These are phyloP conservation scores for Calonectria crousiana DNA, from an alignment of 2,329 filamentous ascomycete genomes.

Conservation along the genomic window DNA sequence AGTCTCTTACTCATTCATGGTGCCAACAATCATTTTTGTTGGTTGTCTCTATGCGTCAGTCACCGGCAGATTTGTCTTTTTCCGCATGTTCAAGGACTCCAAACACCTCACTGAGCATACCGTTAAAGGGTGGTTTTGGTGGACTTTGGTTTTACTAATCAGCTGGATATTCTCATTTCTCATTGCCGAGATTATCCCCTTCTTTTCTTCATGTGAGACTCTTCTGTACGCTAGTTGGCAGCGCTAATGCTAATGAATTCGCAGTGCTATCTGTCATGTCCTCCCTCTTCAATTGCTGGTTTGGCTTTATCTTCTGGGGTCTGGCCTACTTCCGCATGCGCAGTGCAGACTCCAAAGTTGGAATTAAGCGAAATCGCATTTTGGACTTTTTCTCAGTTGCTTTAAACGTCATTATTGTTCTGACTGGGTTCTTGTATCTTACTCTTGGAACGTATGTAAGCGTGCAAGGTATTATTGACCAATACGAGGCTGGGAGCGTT, in stretches of 20 bases:
- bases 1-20: conserved; percentile 93
- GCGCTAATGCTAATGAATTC: conserved; percentile 20
- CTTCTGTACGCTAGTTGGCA: background rate
- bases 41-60: conserved; percentile 93
- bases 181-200: conserved; percentile 92
- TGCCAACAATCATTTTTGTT: conserved; percentile 92
- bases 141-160: conserved; percentile 76
- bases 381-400: conserved; percentile 66
- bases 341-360: conserved; percentile 67
- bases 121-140: conserved; percentile 81
- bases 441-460: conserved; percentile 84
- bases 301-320: conserved; percentile 96
- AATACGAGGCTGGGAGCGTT: conserved; percentile 75
- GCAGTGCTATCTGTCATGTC: conserved; percentile 77
- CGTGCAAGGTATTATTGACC: conserved; percentile 80
- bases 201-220: conserved; percentile 80
- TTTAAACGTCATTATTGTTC: conserved; percentile 80
- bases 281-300: conserved; percentile 91
- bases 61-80: conserved; percentile 90
- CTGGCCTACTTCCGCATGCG: conserved; percentile 84
- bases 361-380: conserved; percentile 62
- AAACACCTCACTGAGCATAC: conserved; percentile 87
- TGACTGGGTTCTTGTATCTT: conserved; percentile 82
- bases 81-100: conserved; percentile 85
- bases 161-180: conserved; percentile 91